Conservation (phyloP, 306 rosid species). For the Glycine latifolia region DNA sequence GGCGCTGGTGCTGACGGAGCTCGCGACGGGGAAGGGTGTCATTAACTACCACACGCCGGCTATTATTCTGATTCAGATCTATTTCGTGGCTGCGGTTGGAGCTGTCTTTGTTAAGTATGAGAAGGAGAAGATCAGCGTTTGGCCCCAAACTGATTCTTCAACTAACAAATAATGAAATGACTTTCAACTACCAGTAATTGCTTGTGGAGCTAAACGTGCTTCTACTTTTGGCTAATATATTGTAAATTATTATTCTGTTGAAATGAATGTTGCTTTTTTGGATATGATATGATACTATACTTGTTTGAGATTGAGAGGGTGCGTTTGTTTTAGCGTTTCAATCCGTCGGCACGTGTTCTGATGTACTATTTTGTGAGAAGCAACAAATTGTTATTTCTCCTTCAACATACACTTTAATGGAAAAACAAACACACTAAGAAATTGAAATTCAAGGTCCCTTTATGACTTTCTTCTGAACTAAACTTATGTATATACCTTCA, state of each 20-base stretch:
- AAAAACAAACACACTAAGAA: no score
- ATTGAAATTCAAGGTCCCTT: no score
- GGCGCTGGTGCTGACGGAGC: conserved; percentile 83
- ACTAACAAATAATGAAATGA: not conserved
- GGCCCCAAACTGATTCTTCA: conserved; percentile 60
- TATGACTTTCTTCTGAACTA: no score
- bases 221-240: not conserved
- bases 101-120: conserved; percentile 73
- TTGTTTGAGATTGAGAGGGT: not conserved
- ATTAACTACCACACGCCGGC: conserved; percentile 76
- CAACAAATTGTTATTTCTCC: no score
- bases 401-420: no score
- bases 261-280: not conserved
- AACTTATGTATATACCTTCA: no score
- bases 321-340: no score
- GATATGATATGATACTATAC: no score
- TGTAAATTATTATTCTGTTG: not conserved
- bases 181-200: not conserved
- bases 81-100: conserved; percentile 77
- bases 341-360: no score
- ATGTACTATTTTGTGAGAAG: no score
- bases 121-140: conserved; percentile 83
- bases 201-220: not conserved
- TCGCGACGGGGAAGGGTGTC: conserved; percentile 86
- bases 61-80: conserved; percentile 69